Base-by-base conservation (phyloP, 495 filamentous ascomycete species). In the Talaromyces thailandensis region DNA sequence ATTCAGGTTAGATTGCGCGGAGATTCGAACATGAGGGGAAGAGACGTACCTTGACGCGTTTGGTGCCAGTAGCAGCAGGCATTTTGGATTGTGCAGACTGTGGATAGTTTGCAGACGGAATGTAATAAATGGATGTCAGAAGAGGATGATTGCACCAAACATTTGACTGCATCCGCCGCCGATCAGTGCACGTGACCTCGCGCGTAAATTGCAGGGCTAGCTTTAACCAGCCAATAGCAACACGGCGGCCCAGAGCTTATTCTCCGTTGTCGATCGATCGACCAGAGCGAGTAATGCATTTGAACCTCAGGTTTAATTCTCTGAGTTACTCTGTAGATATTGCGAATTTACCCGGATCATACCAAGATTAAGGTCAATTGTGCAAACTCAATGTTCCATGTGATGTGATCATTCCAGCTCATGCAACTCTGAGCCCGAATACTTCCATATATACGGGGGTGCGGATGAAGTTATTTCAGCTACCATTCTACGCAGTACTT, bases 11-110 rank as follows among this genome's bases (percentile, higher is more conserved):
- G 61, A 56, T 57, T 51, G 51, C 28, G 51, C 35, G 31, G 8
- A 35, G 25, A 25, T 24, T 21, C 21, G 21, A 56, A n/a, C n/a
- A 5, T 24, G 14, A 16, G 23, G 2, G 28, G 9, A 29, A 16
- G 25, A 12, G 8, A 71, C 77, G 69, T 63, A 85, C 83, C 70
- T 80, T 79, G 65, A 85, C 79, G 60, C 84, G 84, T 68, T 86
- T 86, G 21, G 76, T 81, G 59, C 75, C 75, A 55, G 78, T 75
- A 25, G 81, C 79, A 51, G 83, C 79, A 24, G 83, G 82, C 84
- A 86, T 86, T 73, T 61, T n/a, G 14, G 6, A 21, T 18, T 18
- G 32, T 25, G 23, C 6, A 43, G 32, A 35, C 35, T 16, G 35
- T 16, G 4, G 35, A 16, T 16, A 40, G 16, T 16, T 40, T 0